These are phyloP conservation scores for Coleophoma crateriformis DNA, from an alignment of 2,329 filamentous ascomycete species.

Conservation along the genomic window DNA sequence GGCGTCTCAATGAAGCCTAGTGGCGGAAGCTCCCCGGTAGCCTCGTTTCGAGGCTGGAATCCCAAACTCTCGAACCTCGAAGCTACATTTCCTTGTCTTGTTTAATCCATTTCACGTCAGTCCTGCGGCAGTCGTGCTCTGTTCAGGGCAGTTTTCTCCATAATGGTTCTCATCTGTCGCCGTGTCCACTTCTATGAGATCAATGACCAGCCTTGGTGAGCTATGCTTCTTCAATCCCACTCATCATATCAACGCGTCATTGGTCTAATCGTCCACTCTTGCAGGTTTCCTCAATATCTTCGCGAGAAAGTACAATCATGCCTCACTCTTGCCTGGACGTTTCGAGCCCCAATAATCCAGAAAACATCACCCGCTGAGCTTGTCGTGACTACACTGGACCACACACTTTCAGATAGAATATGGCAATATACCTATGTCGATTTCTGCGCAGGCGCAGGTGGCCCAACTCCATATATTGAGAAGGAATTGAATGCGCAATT, in stretches of 20 bases:
- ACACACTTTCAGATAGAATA: constrained; percentile 40
- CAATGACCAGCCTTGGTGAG: constrained; percentile 60
- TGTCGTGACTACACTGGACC: constrained; percentile 51
- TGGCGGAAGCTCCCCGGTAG: too few relatives aligned
- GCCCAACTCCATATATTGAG: constrained; percentile 62
- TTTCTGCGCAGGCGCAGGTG: constrained; percentile 71
- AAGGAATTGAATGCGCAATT: constrained; percentile 46
- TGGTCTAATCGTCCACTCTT: constrained; percentile 2
- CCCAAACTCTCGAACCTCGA: neutral
- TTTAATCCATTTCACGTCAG: neutral
- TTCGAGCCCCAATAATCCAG: constrained; percentile 52
- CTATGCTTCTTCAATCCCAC: constrained; percentile 3
- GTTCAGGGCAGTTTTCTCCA: neutral
- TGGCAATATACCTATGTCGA: constrained; percentile 61
- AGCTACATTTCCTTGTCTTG: neutral
- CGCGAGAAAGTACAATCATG: constrained; percentile 60
- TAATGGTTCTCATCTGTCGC: constrained; percentile 45
- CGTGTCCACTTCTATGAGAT: constrained; percentile 63
- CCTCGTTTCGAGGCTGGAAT: too few relatives aligned
- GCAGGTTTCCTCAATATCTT: constrained; percentile 61
- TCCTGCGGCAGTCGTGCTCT: too few relatives aligned
- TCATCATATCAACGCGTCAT: neutral
- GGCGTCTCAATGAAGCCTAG: too few relatives aligned
- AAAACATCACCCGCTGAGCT: constrained; percentile 50
- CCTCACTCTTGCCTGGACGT: constrained; percentile 59